A percentile compares a stretch with the other conserved stretches of the same genome.
These are phyloP conservation scores for Dioscorea alata DNA, from an alignment of 106 monocot genomes.

Conservation along the genomic window DNA sequence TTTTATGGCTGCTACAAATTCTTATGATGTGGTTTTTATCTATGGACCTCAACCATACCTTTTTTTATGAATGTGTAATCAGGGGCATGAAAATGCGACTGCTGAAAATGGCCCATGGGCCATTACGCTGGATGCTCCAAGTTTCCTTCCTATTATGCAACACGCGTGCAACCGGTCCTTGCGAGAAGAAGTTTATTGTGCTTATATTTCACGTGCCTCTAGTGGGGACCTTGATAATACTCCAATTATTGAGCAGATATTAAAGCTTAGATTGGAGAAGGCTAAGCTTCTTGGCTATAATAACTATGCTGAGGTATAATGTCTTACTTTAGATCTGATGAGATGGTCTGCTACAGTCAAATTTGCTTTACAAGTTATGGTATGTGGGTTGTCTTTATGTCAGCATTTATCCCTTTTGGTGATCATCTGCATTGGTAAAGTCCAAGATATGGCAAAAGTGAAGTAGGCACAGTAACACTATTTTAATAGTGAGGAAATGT, in stretches of 20 bases:
- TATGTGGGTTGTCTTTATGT: too few species aligned
- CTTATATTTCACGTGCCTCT: slow-evolving; percentile 73
- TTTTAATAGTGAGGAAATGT: too few species aligned
- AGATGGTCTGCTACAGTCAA: too few species aligned
- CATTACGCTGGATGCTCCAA: slow-evolving; percentile 91
- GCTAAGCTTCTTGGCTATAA: slow-evolving; percentile 91
- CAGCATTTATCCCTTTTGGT: too few species aligned
- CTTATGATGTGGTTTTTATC: not conserved
- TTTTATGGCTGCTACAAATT: not conserved
- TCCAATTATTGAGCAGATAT: slow-evolving; percentile 67
- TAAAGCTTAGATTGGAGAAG: slow-evolving; percentile 81
- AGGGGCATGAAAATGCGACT: slow-evolving; percentile 97
- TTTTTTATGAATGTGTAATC: slow-evolving; percentile 1
- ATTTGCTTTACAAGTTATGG: too few species aligned
- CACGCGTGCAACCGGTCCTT: slow-evolving; percentile 77
- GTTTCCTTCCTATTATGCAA: slow-evolving; percentile 86
- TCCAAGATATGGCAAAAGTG: too few species aligned
- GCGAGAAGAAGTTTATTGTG: slow-evolving; percentile 94
- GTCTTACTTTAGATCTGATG: not conserved
- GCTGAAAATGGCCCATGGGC: slow-evolving; percentile 96
- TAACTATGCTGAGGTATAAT: slow-evolving; percentile 90
- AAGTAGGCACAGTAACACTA: too few species aligned
- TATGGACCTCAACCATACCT: not conserved
- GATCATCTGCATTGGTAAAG: too few species aligned
- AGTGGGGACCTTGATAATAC: slow-evolving; percentile 87